phyloP scores from a whole-genome alignment of 148 eudicot species.

The Dysphania ambrosioides region DNA sequence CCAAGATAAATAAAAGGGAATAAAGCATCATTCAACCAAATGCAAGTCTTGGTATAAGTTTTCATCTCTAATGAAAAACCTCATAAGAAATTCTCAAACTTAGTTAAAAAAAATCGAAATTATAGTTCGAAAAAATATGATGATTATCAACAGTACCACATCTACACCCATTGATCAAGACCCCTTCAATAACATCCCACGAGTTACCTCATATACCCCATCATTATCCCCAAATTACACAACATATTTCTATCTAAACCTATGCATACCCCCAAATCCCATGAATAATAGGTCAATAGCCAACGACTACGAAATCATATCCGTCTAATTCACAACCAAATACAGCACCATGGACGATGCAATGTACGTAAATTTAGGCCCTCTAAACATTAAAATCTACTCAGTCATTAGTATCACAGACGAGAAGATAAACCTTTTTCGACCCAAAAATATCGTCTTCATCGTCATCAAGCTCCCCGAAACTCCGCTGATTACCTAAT shows the following conservation, averaged over 20 bases:
- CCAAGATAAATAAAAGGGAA: no score
- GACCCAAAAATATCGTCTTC: constrained; percentile 88
- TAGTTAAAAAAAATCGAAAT: neutral
- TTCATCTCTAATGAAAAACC: no score
- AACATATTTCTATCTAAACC: neutral
- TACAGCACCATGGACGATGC: neutral
- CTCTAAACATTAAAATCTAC: neutral
- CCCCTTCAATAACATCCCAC: neutral
- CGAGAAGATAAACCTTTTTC: constrained; percentile 50
- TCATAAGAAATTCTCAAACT: no score
- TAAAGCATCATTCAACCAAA: no score
- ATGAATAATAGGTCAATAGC: neutral
- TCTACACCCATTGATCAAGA: neutral
- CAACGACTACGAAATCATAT: neutral
- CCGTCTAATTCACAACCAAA: neutral
- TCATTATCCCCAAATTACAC: neutral
- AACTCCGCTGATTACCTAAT: constrained; percentile 74
- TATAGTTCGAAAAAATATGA: neutral
- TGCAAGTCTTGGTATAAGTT: no score
- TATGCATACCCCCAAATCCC: neutral
- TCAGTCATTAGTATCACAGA: neutral
- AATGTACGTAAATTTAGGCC: neutral
- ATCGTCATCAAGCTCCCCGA: constrained; percentile 91
- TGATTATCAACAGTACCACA: neutral
- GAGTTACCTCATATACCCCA: neutral